phyloP scores from a whole-genome alignment of 257 asterid genomes.

The Salvia splendens region DNA sequence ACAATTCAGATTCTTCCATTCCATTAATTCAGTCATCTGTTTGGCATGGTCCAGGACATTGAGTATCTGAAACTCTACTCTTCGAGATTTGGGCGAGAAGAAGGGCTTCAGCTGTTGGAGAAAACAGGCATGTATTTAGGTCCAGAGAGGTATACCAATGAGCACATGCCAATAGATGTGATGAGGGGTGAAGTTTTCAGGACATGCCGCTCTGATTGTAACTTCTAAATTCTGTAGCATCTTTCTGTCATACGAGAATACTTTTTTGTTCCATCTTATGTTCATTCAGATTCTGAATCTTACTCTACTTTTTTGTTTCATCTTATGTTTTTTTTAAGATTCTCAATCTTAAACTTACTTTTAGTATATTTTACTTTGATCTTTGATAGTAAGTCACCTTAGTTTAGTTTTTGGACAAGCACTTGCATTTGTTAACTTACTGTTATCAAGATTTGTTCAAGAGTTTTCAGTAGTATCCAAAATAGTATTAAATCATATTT shows the following conservation, averaged over 20 bases:
- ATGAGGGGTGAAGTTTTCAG: slow-evolving; percentile 91
- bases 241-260: background rate
- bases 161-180: slow-evolving; percentile 77
- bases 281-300: background rate
- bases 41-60: slow-evolving; percentile 53
- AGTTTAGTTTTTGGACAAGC: no score
- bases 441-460: no score
- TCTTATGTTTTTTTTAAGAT: no score
- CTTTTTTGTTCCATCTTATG: slow-evolving; percentile 3
- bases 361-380: no score
- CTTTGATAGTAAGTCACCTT: no score
- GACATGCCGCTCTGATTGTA: slow-evolving; percentile 60
- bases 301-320: background rate
- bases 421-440: no score
- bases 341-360: no score
- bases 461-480: no score
- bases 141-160: slow-evolving; percentile 84
- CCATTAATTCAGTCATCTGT: background rate
- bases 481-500: no score
- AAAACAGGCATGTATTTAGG: slow-evolving; percentile 85
- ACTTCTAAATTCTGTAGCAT: slow-evolving; percentile 20
- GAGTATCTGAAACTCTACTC: slow-evolving; percentile 86
- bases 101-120: slow-evolving; percentile 75
- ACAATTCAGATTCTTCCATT: background rate
- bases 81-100: slow-evolving; percentile 82